A percentile compares a stretch with the other conserved stretches of the same genome.
Conservation (phyloP, 148 eudicot genomes). For the Silene uniflora region DNA sequence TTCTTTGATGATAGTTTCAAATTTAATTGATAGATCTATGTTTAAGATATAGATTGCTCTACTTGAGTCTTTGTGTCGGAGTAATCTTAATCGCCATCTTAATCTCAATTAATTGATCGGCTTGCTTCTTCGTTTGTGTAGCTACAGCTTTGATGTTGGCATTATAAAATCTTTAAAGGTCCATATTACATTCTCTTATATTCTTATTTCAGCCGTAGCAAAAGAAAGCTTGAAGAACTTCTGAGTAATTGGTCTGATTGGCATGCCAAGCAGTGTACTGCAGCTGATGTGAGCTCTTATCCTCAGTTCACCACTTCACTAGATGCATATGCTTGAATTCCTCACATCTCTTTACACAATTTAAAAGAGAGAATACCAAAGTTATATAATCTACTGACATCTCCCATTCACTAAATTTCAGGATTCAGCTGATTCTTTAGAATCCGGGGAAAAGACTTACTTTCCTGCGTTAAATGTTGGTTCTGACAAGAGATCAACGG, state of each 20-base stretch:
- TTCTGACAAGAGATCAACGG: conserved; percentile 26
- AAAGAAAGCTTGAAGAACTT: conserved; percentile 42
- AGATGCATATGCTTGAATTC: no score
- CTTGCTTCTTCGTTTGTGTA: neutral
- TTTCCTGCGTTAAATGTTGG: conserved; percentile 40
- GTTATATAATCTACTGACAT: neutral
- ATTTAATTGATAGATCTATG: no score
- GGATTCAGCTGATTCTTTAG: conserved; percentile 32
- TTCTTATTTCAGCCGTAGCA: conserved; percentile 31
- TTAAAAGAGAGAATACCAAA: no score
- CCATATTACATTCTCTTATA: neutral
- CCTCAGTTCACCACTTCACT: neutral
- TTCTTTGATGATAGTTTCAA: no score
- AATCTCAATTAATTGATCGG: no score
- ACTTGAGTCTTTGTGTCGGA: no score
- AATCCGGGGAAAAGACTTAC: conserved; percentile 40
- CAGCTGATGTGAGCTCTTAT: conserved; percentile 28
- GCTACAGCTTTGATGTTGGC: no score
- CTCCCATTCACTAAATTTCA: conserved; percentile 15
- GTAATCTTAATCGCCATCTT: no score
- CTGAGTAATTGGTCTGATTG: conserved; percentile 41
- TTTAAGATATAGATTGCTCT: no score
- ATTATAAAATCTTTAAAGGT: neutral
- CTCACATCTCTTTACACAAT: no score
- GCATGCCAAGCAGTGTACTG: conserved; percentile 34